These are phyloP conservation scores for Pholiota molesta DNA, from an alignment of 768 basidiomycete species.

Conservation along the genomic window DNA sequence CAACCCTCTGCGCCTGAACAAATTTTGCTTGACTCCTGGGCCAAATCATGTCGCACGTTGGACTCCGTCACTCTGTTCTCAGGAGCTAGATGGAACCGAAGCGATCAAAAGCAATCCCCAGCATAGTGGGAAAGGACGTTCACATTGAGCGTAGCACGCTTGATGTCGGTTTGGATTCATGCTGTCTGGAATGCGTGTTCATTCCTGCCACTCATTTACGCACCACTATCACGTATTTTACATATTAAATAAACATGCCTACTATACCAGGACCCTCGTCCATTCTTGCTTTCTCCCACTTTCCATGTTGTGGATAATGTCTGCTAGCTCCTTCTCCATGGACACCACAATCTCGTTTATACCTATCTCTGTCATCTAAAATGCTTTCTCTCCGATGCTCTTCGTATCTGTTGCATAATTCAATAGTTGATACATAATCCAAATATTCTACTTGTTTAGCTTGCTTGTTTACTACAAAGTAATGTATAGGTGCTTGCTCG, in stretches of 20 bases:
- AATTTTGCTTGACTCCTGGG: conserved; percentile 24
- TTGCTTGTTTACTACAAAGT: conserved; percentile 43
- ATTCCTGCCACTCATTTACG: background rate
- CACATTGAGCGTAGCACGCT: background rate
- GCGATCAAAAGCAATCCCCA: background rate
- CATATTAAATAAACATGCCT: background rate
- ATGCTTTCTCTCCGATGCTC: background rate
- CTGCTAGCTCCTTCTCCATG: background rate
- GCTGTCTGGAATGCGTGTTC: conserved; percentile 6
- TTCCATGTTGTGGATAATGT: background rate
- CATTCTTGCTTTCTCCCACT: background rate
- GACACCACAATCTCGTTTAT: background rate
- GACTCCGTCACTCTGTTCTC: conserved; percentile 30
- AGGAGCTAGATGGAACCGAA: conserved; percentile 25
- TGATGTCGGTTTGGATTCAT: conserved; percentile 2
- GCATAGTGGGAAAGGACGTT: background rate
- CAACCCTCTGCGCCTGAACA: conserved; percentile 18
- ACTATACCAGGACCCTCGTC: background rate
- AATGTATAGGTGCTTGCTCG: conserved; percentile 70
- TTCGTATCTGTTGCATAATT: background rate
- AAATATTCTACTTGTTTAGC: background rate
- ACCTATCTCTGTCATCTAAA: background rate
- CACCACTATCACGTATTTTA: background rate
- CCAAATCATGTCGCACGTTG: conserved; percentile 29
- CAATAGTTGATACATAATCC: background rate